Conservation (phyloP, 495 filamentous ascomycete genomes). For the Aspergillus sclerotiicarbonarius region DNA sequence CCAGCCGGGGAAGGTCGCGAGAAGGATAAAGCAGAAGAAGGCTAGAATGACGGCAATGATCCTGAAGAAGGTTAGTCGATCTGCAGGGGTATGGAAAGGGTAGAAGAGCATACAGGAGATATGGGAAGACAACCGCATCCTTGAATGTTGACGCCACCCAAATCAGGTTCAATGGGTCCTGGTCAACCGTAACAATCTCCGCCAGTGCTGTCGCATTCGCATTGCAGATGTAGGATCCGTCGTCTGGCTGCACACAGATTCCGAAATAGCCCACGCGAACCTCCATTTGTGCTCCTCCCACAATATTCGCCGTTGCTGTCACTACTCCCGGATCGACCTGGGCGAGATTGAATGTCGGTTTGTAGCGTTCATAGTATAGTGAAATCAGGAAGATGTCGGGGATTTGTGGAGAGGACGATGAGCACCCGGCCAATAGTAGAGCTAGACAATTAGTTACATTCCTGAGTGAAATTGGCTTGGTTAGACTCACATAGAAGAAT, state of each 20-base stretch:
- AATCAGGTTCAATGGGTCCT: conserved; percentile 69
- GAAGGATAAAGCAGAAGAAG: conserved; percentile 66
- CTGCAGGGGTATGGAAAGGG: not conserved
- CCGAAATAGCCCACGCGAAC: conserved; percentile 74
- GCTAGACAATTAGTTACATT: conserved; percentile 44
- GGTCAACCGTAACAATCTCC: conserved; percentile 59
- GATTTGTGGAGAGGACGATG: conserved; percentile 65
- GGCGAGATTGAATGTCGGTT: conserved; percentile 59
- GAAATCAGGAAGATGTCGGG: conserved; percentile 70
- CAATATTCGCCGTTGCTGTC: conserved; percentile 62
- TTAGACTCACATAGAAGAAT: conserved; percentile 98
- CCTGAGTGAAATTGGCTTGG: conserved; percentile 39
- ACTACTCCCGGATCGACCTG: conserved; percentile 85
- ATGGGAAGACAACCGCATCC: conserved; percentile 68
- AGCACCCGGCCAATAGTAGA: conserved; percentile 66
- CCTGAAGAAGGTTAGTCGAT: conserved; percentile 32
- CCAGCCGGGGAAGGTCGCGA: conserved; percentile 72
- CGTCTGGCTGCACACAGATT: conserved; percentile 63
- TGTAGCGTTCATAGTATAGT: conserved; percentile 64
- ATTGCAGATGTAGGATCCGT: conserved; percentile 62
- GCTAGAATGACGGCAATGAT: conserved; percentile 70
- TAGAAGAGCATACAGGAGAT: conserved; percentile 54
- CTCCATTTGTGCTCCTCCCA: conserved; percentile 59
- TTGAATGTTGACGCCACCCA: conserved; percentile 74
- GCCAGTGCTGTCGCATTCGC: conserved; percentile 66